Percentiles rank a stretch among this genome's conserved stretches.
Evolutionary conservation across 1,284 basidiomycete species (phyloP).

Genomic region (Fomitiporia mediterranea): DNA sequence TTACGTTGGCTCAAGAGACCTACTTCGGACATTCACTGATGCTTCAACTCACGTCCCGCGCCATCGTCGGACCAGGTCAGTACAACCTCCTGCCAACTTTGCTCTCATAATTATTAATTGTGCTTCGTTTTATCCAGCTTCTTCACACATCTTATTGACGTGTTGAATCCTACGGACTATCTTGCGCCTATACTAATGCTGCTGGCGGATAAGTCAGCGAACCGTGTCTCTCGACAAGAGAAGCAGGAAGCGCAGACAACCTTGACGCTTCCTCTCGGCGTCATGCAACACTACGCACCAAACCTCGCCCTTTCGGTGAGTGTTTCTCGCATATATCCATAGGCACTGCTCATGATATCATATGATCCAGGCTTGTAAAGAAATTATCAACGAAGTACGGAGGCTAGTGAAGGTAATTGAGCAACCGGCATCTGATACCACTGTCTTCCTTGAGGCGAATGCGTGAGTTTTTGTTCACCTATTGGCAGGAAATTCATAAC

Average conservation of each 20-base stretch:
- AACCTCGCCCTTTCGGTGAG: constrained; percentile 55
- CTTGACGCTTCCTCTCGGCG: constrained; percentile 60
- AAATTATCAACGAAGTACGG: constrained; percentile 63
- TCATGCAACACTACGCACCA: constrained; percentile 57
- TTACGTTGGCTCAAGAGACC: constrained; percentile 63
- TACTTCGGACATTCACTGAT: constrained; percentile 85
- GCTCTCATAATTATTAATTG: constrained; percentile 18
- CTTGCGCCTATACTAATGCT: constrained; percentile 84
- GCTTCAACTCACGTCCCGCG: constrained; percentile 84
- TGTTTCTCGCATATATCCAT: constrained; percentile 21
- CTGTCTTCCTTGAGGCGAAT: constrained; percentile 53
- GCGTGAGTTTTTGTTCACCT: constrained; percentile 39
- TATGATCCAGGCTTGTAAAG: constrained; percentile 51
- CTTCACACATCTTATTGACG: constrained; percentile 87
- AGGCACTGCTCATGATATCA: constrained; percentile 22
- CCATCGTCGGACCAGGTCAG: constrained; percentile 78
- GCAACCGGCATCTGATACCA: constrained; percentile 34
- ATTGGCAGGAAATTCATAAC: constrained; percentile 5
- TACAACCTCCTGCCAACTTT: constrained; percentile 21
- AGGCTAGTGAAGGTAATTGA: constrained; percentile 50
- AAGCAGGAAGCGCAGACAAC: constrained; percentile 54
- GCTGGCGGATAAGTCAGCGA: constrained; percentile 75
- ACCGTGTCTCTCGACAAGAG: constrained; percentile 65
- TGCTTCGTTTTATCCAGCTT: constrained; percentile 50
- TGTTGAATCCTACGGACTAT: constrained; percentile 80